Evolutionary conservation across 2,329 filamentous ascomycete species (phyloP).

Genomic region (Thelonectria blattea): DNA sequence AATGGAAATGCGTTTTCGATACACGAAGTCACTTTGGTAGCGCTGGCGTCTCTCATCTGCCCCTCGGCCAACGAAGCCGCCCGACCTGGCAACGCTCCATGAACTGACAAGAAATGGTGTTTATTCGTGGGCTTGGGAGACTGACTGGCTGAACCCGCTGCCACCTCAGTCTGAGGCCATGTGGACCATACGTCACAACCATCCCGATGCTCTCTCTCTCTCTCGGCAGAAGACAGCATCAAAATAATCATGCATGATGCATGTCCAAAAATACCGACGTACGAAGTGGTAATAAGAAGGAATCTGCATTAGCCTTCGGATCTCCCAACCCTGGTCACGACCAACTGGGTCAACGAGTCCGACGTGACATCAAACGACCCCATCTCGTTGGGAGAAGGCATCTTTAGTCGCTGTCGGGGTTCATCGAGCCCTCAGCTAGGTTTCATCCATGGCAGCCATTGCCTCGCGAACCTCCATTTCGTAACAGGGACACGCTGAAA

Average conservation of each 20-base stretch:
- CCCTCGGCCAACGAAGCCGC: slow-evolving; percentile 8
- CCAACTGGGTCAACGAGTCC: neutral
- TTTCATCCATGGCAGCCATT: slow-evolving; percentile 9
- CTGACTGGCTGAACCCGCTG: neutral
- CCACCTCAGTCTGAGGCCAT: slow-evolving; percentile 12
- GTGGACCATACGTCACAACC: slow-evolving; percentile 15
- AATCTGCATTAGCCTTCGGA: slow-evolving; percentile 16
- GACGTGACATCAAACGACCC: neutral
- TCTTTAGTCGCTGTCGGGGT: neutral
- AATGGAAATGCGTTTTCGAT: neutral
- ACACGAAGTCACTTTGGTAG: neutral
- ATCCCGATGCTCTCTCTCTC: slow-evolving; percentile 4
- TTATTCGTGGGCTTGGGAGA: neutral
- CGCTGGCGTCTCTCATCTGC: neutral
- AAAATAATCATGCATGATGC: slow-evolving; percentile 21
- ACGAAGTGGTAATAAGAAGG: slow-evolving; percentile 5
- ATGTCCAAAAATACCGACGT: slow-evolving; percentile 12
- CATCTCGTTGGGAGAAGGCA: neutral
- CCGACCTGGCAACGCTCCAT: slow-evolving; percentile 11
- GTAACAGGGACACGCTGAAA: slow-evolving; percentile 1
- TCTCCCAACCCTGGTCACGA: slow-evolving; percentile 1
- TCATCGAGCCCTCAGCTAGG: neutral
- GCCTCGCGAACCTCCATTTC: slow-evolving; percentile 6
- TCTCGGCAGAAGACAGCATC: neutral
- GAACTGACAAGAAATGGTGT: neutral